A percentile compares a stretch with the other conserved stretches of the same genome.
Conservation (phyloP, 495 filamentous ascomycete genomes). For the Oleoguttula mirabilis region DNA sequence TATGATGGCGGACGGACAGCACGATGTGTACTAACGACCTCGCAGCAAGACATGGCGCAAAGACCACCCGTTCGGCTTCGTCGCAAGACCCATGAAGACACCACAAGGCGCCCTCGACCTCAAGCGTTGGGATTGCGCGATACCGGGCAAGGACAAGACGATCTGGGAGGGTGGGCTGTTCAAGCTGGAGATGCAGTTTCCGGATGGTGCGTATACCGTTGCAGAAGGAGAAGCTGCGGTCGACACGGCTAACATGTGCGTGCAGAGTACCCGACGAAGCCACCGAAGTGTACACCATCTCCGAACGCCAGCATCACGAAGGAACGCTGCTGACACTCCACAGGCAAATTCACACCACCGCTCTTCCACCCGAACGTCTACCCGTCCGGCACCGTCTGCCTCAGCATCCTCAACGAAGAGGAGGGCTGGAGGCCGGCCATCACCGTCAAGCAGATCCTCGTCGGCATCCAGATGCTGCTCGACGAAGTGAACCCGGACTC, state of each 20-base stretch:
- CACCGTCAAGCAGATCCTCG: constrained; percentile 91
- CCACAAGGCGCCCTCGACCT: constrained; percentile 73
- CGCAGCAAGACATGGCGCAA: constrained; percentile 87
- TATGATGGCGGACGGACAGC: too few relatives aligned
- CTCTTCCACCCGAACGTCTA: constrained; percentile 99
- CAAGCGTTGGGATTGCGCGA: constrained; percentile 91
- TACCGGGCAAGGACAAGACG: constrained; percentile 90
- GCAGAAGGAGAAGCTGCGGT: constrained; percentile 1
- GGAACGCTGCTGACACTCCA: too few relatives aligned
- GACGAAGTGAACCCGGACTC: constrained; percentile 96
- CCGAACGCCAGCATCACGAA: too few relatives aligned
- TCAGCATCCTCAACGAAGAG: constrained; percentile 96
- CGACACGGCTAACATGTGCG: constrained; percentile 20
- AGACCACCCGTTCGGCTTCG: constrained; percentile 97
- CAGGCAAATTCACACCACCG: constrained; percentile 93
- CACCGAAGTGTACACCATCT: constrained; percentile 75
- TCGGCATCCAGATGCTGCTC: constrained; percentile 89
- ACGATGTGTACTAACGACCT: constrained; percentile 12
- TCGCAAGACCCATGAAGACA: constrained; percentile 73
- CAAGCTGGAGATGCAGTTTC: constrained; percentile 85
- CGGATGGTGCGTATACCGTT: constrained; percentile 60
- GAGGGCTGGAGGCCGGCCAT: constrained; percentile 98
- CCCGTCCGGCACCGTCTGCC: constrained; percentile 91
- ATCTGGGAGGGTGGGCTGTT: constrained; percentile 95
- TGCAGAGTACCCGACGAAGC: constrained; percentile 95